A percentile compares a stretch with the other conserved stretches of the same genome.
phyloP scores from a whole-genome alignment of 164 flowering plant genomes.

The Annona cherimola region DNA sequence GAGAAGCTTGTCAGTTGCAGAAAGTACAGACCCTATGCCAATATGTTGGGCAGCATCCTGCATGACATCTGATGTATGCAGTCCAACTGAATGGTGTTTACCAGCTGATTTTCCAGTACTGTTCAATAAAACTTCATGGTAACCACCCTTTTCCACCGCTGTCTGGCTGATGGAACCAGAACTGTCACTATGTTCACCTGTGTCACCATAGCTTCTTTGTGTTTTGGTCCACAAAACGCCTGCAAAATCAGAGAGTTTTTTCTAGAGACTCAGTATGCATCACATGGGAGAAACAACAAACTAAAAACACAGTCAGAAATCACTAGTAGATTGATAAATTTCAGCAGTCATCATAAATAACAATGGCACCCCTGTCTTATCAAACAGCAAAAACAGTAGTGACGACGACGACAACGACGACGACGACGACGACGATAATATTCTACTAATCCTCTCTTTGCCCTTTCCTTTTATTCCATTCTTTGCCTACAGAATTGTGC shows the following conservation, averaged over 20 bases:
- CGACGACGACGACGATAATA: too few species aligned
- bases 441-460: too few species aligned
- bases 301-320: not conserved
- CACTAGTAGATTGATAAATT: not conserved
- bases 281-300: not conserved
- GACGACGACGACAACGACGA: too few species aligned
- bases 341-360: not conserved
- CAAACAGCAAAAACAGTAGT: not conserved
- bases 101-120: slow-evolving; percentile 11
- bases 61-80: slow-evolving; percentile 19
- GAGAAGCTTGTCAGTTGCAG: slow-evolving; percentile 63
- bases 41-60: slow-evolving; percentile 22
- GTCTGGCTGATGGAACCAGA: slow-evolving; percentile 6
- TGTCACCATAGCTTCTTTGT: slow-evolving; percentile 16
- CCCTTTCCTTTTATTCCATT: too few species aligned
- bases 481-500: too few species aligned
- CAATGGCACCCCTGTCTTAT: not conserved
- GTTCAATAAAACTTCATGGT: slow-evolving; percentile 37
- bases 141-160: slow-evolving; percentile 12
- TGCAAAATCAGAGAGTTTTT: slow-evolving; percentile 7
- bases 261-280: not conserved
- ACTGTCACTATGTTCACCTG: slow-evolving; percentile 13
- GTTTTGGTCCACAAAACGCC: slow-evolving; percentile 33
- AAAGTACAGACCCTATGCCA: slow-evolving; percentile 53
- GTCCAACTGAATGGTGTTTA: slow-evolving; percentile 10